These are phyloP conservation scores for Nitzschia sp. DNA, from an alignment of 108 stramenopile genomes.

Conservation along the genomic window DNA sequence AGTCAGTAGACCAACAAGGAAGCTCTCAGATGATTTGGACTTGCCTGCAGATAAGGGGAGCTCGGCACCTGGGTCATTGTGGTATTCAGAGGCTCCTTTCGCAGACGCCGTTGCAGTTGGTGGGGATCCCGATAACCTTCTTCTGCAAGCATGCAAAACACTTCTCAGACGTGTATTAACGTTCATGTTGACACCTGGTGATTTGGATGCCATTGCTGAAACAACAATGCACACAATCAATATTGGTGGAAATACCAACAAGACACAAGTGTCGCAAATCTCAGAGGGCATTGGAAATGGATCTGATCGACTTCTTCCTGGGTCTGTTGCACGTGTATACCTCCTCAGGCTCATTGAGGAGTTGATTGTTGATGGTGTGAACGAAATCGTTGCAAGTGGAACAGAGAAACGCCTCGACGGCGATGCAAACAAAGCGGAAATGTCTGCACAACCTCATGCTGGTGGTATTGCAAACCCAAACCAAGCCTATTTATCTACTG, in stretches of 20 bases:
- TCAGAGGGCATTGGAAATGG: constrained; percentile 5
- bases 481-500: constrained; percentile 60
- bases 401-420: constrained; percentile 36
- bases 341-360: constrained; percentile 84
- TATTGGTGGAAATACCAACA: constrained; percentile 34
- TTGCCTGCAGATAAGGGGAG: constrained; percentile 12
- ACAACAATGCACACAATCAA: constrained; percentile 83
- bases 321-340: constrained; percentile 76
- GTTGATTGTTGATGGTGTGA: constrained; percentile 86
- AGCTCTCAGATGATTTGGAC: constrained; percentile 22
- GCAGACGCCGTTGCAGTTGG: constrained; percentile 74
- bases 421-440: constrained; percentile 27
- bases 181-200: constrained; percentile 86
- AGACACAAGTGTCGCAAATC: constrained; percentile 7
- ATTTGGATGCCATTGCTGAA: constrained; percentile 82
- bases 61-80: constrained; percentile 33
- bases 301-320: constrained; percentile 46
- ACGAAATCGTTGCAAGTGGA: constrained; percentile 78
- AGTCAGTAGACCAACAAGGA: constrained; percentile 10
- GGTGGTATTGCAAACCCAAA: constrained; percentile 69
- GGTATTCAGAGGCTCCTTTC: constrained; percentile 65
- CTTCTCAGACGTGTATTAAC: constrained; percentile 80
- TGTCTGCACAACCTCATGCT: constrained; percentile 57
- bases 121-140: constrained; percentile 74
- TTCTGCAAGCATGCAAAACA: constrained; percentile 80